Base-by-base conservation (phyloP, 345 rosid genomes). In the Citrus inodora region DNA sequence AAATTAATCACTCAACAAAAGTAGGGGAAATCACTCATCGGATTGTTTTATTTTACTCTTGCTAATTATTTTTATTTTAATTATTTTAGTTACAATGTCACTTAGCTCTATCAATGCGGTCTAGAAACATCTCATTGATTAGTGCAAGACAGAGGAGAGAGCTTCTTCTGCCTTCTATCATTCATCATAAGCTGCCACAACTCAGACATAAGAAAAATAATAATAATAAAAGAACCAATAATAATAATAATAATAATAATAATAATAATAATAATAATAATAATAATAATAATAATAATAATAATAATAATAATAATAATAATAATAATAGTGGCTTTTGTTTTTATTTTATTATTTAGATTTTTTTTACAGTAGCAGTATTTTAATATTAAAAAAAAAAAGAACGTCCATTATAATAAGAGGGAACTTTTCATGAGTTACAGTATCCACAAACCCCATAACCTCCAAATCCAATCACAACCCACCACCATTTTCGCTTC, bases 391-490 rank as follows among this genome's bases (percentile, higher is more conserved):
- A 24, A 66, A 73, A 78, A 76, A 76, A 9, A 76, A 73, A 6
- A 61, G 72, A 63, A 48, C 56, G 79, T 65, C 25, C 70, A 81
- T 80, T 74, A 81, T 62, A 68, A 80, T 79, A 76, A 74, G 86
- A 51, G 82, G 32, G 73, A 76, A 76, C 76, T 78, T 79, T 83
- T 71, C 76, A 56, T 65, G 62, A 82, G 76, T 80, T 84, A 85
- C 87, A 87, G 89, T 46, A 83, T 88, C 86, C 76, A 80, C 74
- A 74, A 75, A 35, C 76, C 75, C 84, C 87, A 76, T 78, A 67
- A 33, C 78, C 84, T 80, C 89, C 92, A 87, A 88, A 83, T 80
- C 89, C 92, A 87, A 88, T 88, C 87, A 85, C 78, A 84, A 66
- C 61, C 53, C 78, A 79, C 85, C 89, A 85, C 87, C 81, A 81